Evolutionary conservation across 2,329 filamentous ascomycete species (phyloP).

Genomic region (Pseudogymnoascus sp.): DNA sequence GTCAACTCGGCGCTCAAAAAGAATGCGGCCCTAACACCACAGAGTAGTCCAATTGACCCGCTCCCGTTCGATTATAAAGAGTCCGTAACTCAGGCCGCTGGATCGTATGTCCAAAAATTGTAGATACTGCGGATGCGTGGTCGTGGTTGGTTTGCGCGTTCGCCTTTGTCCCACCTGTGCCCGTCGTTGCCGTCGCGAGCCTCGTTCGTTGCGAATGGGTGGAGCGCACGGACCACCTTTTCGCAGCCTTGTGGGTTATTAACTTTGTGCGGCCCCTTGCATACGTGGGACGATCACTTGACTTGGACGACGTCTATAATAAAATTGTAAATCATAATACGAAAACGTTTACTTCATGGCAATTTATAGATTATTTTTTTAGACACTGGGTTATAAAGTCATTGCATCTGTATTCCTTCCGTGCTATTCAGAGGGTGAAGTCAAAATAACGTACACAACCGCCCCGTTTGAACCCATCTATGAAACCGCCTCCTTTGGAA

Average conservation of each 20-base stretch:
- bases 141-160: neutral
- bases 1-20: neutral
- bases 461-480: neutral
- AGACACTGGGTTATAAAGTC: neutral
- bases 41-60: conserved; percentile 2
- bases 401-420: neutral
- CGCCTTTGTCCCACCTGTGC: neutral
- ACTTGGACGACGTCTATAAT: neutral
- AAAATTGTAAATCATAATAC: neutral
- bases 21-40: neutral
- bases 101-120: neutral
- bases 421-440: neutral
- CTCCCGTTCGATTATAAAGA: neutral
- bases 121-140: neutral
- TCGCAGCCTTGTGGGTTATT: neutral
- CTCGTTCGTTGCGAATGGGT: conserved; percentile 3
- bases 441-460: neutral
- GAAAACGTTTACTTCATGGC: neutral
- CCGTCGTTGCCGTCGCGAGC: neutral
- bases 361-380: neutral
- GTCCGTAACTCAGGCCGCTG: neutral
- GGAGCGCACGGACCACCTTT: neutral
- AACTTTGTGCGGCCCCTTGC: neutral
- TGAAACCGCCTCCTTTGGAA: neutral
- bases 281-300: neutral